A percentile compares a stretch with the other conserved stretches of the same genome.
Evolutionary conservation across 225 moss, liverwort and hornwort genomes (phyloP).

Genomic region (Anthoceros angustus): DNA sequence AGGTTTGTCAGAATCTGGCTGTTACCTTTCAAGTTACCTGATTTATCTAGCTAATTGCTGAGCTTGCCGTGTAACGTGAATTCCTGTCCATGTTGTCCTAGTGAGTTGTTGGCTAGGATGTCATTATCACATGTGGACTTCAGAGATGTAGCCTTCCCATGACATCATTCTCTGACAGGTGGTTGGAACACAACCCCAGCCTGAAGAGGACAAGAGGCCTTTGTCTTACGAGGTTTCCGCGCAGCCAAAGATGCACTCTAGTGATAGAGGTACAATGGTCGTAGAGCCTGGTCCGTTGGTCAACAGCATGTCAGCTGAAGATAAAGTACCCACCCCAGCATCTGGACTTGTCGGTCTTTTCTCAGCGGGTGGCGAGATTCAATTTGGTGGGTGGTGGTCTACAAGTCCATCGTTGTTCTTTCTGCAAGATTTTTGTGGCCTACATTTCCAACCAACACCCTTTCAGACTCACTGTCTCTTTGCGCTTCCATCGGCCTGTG

Average conservation of each 20-base stretch:
- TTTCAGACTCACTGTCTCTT: too few relatives aligned
- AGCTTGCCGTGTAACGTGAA: neutral
- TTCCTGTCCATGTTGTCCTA: neutral
- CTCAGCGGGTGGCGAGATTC: constrained; percentile 87
- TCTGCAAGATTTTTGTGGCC: too few relatives aligned
- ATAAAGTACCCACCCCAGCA: constrained; percentile 48
- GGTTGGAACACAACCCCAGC: constrained; percentile 91
- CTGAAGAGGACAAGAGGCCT: constrained; percentile 98
- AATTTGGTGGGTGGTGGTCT: constrained; percentile 55
- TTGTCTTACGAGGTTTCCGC: constrained; percentile 58
- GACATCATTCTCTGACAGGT: constrained; percentile 35
- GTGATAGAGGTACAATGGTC: constrained; percentile 60
- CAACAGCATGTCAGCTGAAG: constrained; percentile 49
- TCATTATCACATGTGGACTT: too few relatives aligned
- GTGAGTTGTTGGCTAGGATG: too few relatives aligned
- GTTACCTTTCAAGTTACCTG: neutral
- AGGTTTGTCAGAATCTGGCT: neutral
- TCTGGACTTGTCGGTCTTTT: constrained; percentile 85
- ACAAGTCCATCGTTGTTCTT: neutral
- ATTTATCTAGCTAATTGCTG: too few relatives aligned
- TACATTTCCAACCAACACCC: too few relatives aligned
- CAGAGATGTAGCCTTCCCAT: too few relatives aligned
- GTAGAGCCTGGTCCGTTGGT: constrained; percentile 65
- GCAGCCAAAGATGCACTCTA: constrained; percentile 54
- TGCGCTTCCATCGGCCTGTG: neutral